A percentile compares a stretch with the other conserved stretches of the same genome.
These are phyloP conservation scores for Lasiosphaeria ovina DNA, from an alignment of 495 filamentous ascomycete species.

Conservation along the genomic window DNA sequence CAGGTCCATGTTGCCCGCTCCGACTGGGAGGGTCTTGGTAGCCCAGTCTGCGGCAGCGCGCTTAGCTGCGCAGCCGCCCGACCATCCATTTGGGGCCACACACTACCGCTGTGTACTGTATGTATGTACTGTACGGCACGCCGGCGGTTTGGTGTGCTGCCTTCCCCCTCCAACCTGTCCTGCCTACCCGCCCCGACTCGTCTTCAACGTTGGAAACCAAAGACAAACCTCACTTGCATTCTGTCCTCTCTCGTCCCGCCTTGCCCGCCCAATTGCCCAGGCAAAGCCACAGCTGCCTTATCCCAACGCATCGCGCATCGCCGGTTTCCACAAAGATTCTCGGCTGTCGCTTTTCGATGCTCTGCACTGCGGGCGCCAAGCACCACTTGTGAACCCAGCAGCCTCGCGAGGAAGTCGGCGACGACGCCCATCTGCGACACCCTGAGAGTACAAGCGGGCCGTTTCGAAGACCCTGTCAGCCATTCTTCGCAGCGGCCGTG, in stretches of 20 bases:
- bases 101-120: neutral
- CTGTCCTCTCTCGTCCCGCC: no score
- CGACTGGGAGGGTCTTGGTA: conserved; percentile 1
- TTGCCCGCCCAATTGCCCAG: no score
- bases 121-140: neutral
- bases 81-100: conserved; percentile 2
- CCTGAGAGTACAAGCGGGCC: conserved; percentile 7
- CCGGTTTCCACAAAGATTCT: no score
- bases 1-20: no score
- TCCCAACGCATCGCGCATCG: no score
- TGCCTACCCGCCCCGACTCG: neutral
- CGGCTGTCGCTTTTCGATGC: no score
- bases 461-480: conserved; percentile 7
- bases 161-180: neutral
- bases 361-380: no score
- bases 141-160: neutral
- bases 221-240: no score
- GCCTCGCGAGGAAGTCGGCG: neutral
- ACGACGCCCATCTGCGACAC: neutral
- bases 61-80: conserved; percentile 21
- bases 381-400: no score
- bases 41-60: conserved; percentile 18
- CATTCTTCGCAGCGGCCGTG: conserved; percentile 9
- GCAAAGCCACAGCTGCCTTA: no score
- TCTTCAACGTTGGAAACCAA: no score